Evolutionary conservation across 257 asterid genomes (phyloP).

Genomic region (Osmanthus fragrans): DNA sequence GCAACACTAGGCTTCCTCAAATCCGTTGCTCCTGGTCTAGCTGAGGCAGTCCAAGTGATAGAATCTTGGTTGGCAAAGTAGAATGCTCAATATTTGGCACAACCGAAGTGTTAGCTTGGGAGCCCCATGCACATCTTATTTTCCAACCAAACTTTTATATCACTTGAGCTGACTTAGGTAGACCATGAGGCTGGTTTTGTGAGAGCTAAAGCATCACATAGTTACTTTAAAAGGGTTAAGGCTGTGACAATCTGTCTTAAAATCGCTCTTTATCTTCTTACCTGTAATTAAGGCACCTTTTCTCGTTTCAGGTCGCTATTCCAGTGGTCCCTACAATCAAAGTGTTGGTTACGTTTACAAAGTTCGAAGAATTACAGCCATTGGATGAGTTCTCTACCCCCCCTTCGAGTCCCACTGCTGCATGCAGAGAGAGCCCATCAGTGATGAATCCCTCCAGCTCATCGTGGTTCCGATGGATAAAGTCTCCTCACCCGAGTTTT

Average conservation of each 20-base stretch:
- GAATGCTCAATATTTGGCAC: not conserved
- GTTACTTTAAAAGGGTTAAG: not conserved
- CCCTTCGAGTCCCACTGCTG: conserved; percentile 73
- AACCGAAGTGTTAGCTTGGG: not conserved
- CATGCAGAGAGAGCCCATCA: conserved; percentile 57
- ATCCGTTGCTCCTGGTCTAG: not conserved
- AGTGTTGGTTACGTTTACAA: conserved; percentile 89
- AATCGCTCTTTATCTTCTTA: not conserved
- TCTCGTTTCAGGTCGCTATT: conserved; percentile 73
- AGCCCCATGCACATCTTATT: not conserved
- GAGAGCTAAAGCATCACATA: not conserved
- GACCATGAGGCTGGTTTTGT: not conserved
- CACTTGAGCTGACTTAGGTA: not conserved
- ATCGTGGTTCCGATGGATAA: conserved; percentile 97
- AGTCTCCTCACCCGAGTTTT: conserved; percentile 60
- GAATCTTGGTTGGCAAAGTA: not conserved
- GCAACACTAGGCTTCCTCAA: not conserved
- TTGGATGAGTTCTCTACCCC: conserved; percentile 89
- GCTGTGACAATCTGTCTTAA: not conserved
- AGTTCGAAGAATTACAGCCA: conserved; percentile 85
- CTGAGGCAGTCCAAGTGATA: not conserved
- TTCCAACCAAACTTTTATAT: not conserved
- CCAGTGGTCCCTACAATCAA: conserved; percentile 91
- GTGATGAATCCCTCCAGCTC: conserved; percentile 53
- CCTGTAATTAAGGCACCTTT: not conserved